Evolutionary conservation across 148 eudicot genomes (phyloP), one percentile per base, ranked within the genome.

Genomic region (Persicaria tinctoria): DNA sequence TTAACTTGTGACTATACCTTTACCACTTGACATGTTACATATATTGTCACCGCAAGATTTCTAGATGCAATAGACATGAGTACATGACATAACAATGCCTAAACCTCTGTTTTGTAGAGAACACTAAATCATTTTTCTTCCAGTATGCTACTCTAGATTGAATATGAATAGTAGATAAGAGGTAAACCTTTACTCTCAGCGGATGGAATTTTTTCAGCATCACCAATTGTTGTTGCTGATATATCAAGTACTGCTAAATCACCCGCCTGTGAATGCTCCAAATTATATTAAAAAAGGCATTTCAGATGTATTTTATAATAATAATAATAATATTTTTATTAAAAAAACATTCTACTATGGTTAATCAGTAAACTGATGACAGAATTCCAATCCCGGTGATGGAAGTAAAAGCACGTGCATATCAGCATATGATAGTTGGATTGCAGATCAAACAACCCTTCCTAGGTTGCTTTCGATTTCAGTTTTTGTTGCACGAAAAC

Each of bases 221-320:
- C 83, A 77, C 87, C 97, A 82, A 89, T 75, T 49, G 97, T 90
- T 59, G 88, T 80, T 76, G 99, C 99, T 69, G 99, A 96, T 78
- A 96, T 87, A 84, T 96, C 94, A 48, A 96, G 86, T 54, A 92
- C 89, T n/a, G 84, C 97, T 68, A 96, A 92, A 88, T 96, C 99
- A 72, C 97, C 97, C 55, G 79, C 78, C 99, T 96, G 85, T 41
- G 79, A 60, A 82, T 75, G 73, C 47, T 66, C 70, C 70, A 66
- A 3, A 66, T 38, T 9, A 41, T 41, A 27, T 8, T 50, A 12
- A 20, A 48, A 46, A 17, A 16, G n/a, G 11, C 54, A 70, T 9
- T n/a, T 46, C 27, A 5, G 38, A 50, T 48, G 41, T 12, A 48
- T 32, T 32, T 32, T 32, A 32, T 32, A 32, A 32, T 32, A 32